phyloP scores from a whole-genome alignment of 2,329 filamentous ascomycete genomes.

The Spiromastix sp. region DNA sequence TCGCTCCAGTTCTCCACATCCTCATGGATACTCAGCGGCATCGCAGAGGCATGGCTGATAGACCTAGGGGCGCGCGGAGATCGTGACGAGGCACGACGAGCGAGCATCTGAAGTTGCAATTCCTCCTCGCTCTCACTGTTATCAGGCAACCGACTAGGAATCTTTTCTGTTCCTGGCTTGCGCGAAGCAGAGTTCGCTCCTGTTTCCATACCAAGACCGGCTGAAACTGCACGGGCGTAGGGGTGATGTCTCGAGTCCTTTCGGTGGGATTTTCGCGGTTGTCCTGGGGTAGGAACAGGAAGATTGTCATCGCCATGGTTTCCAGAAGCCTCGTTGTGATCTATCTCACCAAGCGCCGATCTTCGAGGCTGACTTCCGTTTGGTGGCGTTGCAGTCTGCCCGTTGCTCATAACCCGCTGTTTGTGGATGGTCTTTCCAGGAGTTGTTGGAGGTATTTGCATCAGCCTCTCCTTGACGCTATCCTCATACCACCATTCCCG shows the following conservation, averaged over 20 bases:
- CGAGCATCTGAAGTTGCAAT: conserved; percentile 62
- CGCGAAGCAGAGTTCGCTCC: conserved; percentile 15
- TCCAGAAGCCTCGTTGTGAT: conserved; percentile 56
- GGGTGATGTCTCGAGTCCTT: conserved; percentile 65
- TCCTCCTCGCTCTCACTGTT: conserved; percentile 69
- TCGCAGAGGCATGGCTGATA: conserved; percentile 64
- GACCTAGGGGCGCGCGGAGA: conserved; percentile 58
- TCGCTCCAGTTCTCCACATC: conserved; percentile 59
- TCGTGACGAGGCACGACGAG: conserved; percentile 55
- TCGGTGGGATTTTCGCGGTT: conserved; percentile 80
- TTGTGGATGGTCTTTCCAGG: conserved; percentile 43
- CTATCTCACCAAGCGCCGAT: conserved; percentile 86
- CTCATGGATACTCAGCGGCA: conserved; percentile 53
- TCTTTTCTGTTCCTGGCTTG: conserved; percentile 9
- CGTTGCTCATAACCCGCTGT: conserved; percentile 50
- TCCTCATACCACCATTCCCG: conserved; percentile 93
- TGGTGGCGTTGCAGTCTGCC: conserved; percentile 71
- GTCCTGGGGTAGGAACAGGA: conserved; percentile 87
- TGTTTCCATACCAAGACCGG: conserved; percentile 28
- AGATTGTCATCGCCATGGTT: conserved; percentile 64
- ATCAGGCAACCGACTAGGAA: conserved; percentile 37
- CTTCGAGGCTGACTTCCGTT: conserved; percentile 66
- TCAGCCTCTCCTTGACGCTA: conserved; percentile 66
- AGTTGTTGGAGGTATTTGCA: conserved; percentile 47
- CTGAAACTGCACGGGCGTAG: conserved; percentile 51